These are phyloP conservation scores for Capniomyces stellatus DNA, from an alignment of 371 early-diverging fungal species.

Conservation along the genomic window DNA sequence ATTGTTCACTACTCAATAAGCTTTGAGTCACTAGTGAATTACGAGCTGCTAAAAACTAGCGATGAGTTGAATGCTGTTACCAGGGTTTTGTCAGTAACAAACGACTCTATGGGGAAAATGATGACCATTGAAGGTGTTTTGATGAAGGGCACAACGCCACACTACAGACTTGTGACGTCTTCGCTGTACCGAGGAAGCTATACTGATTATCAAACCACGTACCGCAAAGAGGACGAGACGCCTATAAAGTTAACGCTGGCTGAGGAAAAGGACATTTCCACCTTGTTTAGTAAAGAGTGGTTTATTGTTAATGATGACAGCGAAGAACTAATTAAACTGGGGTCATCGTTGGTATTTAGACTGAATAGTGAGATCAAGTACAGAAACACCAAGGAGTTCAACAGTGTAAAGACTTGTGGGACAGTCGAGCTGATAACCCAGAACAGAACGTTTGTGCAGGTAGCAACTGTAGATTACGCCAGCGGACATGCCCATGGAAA, in stretches of 20 bases:
- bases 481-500: slow-evolving; percentile 24
- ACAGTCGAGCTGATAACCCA: slow-evolving; percentile 53
- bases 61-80: neutral
- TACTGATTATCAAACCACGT: slow-evolving; percentile 34
- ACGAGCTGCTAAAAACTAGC: neutral
- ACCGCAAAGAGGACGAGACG: slow-evolving; percentile 28
- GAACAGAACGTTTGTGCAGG: slow-evolving; percentile 25
- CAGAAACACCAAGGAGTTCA: slow-evolving; percentile 36
- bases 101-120: slow-evolving; percentile 47
- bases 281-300: slow-evolving; percentile 73
- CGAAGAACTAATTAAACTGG: slow-evolving; percentile 40
- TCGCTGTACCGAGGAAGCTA: slow-evolving; percentile 85
- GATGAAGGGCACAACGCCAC: slow-evolving; percentile 10
- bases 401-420: slow-evolving; percentile 50
- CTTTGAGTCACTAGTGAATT: neutral
- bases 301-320: slow-evolving; percentile 50
- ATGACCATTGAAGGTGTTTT: slow-evolving; percentile 62
- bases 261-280: slow-evolving; percentile 41
- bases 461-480: slow-evolving; percentile 56
- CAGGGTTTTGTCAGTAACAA: slow-evolving; percentile 3
- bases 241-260: slow-evolving; percentile 51
- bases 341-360: slow-evolving; percentile 52
- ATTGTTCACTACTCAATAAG: slow-evolving; percentile 1
- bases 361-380: slow-evolving; percentile 46
- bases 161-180: slow-evolving; percentile 18